These are phyloP conservation scores for Eucalyptus cloeziana DNA, from an alignment of 345 rosid genomes.

Conservation along the genomic window DNA sequence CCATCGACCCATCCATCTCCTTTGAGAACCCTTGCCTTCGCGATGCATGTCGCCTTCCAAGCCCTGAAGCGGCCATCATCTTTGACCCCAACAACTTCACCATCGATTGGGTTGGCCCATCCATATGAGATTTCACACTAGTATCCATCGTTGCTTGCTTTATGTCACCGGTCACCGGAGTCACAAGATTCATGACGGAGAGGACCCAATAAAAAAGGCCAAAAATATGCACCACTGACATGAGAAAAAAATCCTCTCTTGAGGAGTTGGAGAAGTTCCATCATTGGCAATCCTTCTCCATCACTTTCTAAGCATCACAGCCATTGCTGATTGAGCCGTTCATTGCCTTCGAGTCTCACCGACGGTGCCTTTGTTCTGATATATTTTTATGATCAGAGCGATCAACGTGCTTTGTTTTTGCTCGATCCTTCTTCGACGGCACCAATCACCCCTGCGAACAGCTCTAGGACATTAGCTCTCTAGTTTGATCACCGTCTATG, in stretches of 20 bases:
- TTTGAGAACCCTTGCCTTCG: background rate
- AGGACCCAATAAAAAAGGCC: background rate
- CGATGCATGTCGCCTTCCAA: background rate
- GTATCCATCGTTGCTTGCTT: slow-evolving; percentile 9
- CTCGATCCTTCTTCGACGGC: background rate
- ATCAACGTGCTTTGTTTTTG: slow-evolving; percentile 35
- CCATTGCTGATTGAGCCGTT: background rate
- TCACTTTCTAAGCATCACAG: background rate
- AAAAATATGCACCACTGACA: background rate
- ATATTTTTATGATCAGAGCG: background rate
- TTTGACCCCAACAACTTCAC: slow-evolving; percentile 65
- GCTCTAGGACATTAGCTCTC: background rate
- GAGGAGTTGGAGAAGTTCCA: background rate
- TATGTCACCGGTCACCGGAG: background rate
- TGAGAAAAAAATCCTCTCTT: background rate
- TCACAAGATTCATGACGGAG: background rate
- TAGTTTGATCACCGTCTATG: background rate
- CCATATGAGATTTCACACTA: background rate
- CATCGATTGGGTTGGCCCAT: slow-evolving; percentile 41
- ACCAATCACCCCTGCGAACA: background rate
- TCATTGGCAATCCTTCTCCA: background rate
- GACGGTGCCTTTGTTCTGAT: background rate
- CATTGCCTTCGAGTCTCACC: background rate
- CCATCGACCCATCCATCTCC: background rate
- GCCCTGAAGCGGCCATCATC: slow-evolving; percentile 5